A percentile compares a stretch with the other conserved stretches of the same genome.
Evolutionary conservation across 179 eudicot species (phyloP).

Genomic region (Silene vulgaris): DNA sequence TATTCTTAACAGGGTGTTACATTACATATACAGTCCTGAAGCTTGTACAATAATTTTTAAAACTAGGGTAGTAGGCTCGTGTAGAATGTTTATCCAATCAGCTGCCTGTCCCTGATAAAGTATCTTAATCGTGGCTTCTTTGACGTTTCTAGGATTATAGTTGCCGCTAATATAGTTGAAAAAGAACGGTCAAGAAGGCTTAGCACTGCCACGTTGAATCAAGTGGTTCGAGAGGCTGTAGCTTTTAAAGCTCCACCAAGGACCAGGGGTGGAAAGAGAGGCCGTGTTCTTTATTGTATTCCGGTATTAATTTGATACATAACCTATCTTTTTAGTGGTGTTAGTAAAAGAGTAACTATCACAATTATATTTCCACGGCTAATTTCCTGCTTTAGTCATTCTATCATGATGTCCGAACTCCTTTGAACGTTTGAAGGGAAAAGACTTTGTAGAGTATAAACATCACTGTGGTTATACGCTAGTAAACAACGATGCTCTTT

Average conservation of each 20-base stretch:
- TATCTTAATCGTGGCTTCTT: constrained; percentile 15
- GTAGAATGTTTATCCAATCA: background rate
- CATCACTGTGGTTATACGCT: too few relatives aligned
- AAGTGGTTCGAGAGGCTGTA: constrained; percentile 78
- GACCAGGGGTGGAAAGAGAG: constrained; percentile 92
- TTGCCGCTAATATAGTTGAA: constrained; percentile 77
- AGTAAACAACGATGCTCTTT: too few relatives aligned
- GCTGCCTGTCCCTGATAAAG: constrained; percentile 12
- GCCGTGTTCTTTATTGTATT: constrained; percentile 87
- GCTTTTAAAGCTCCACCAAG: constrained; percentile 95
- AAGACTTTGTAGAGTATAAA: background rate
- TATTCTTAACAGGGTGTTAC: background rate
- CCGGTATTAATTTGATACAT: constrained; percentile 49
- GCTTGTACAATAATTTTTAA: background rate
- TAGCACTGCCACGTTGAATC: constrained; percentile 75
- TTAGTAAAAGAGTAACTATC: background rate
- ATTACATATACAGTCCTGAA: background rate
- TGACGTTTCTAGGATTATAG: constrained; percentile 48
- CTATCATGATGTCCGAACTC: background rate
- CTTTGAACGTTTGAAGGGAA: background rate
- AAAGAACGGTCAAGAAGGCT: constrained; percentile 89
- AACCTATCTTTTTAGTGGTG: background rate
- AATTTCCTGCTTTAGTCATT: background rate
- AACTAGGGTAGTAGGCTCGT: background rate
- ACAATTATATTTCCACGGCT: background rate